Evolutionary conservation across 31 red algal genomes (phyloP).

Genomic region (Porphyra umbilicalis): DNA sequence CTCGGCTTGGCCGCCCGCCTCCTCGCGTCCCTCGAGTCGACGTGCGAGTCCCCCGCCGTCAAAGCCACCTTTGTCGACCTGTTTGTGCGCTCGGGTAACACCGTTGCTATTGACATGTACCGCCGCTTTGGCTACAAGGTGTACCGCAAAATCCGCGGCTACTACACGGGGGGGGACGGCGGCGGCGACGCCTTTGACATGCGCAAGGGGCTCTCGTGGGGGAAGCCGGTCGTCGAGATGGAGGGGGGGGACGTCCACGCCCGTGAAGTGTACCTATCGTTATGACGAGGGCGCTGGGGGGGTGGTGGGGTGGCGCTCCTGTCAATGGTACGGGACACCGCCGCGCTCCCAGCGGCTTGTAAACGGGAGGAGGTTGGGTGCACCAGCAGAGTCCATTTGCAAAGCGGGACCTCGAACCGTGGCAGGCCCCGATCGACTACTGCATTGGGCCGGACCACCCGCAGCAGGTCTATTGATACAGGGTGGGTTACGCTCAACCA

Average conservation of each 20-base stretch:
- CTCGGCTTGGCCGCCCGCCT: constrained; percentile 67
- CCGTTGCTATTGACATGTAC: constrained; percentile 84
- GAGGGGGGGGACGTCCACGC: not conserved
- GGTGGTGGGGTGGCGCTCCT: not conserved
- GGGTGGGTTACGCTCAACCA: too few species aligned
- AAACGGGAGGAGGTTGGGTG: too few species aligned
- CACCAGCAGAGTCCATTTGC: too few species aligned
- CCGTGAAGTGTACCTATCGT: not conserved
- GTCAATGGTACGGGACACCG: too few species aligned
- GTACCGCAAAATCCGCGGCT: constrained; percentile 68
- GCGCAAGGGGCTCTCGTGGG: constrained; percentile 57
- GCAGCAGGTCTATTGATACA: too few species aligned
- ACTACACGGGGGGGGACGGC: constrained; percentile 76
- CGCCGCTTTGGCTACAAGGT: constrained; percentile 70
- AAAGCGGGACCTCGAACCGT: too few species aligned
- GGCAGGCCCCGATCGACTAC: too few species aligned
- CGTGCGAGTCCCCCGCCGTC: constrained; percentile 2
- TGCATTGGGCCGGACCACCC: too few species aligned
- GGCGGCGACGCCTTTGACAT: constrained; percentile 86
- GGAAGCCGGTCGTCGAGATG: not conserved
- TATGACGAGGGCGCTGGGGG: not conserved
- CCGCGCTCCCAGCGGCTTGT: too few species aligned
- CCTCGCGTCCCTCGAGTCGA: constrained; percentile 50
- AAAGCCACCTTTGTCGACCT: constrained; percentile 75
- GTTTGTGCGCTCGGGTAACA: constrained; percentile 72